phyloP scores from a whole-genome alignment of 352 stramenopile genomes.

The Globisporangium okanoganense region DNA sequence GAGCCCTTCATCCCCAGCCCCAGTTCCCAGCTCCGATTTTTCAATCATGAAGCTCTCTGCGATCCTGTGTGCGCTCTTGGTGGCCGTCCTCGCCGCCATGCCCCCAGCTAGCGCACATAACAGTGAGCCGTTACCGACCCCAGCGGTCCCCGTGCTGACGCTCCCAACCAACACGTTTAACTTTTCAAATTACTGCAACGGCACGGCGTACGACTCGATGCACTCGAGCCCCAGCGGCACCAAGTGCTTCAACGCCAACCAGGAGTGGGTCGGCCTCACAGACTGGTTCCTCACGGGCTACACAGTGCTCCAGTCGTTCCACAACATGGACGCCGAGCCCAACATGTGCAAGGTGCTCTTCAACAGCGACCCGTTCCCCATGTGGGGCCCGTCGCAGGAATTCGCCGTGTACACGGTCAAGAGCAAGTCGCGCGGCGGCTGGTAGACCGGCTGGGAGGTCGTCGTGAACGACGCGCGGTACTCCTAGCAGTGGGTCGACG shows the following conservation, averaged over 20 bases:
- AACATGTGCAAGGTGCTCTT: conserved; percentile 1
- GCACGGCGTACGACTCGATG: conserved; percentile 3
- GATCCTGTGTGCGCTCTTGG: too few relatives aligned
- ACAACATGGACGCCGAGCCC: not conserved
- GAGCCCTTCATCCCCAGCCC: too few relatives aligned
- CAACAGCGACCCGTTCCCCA: not conserved
- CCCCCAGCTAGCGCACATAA: too few relatives aligned
- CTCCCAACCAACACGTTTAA: not conserved
- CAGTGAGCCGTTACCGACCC: too few relatives aligned
- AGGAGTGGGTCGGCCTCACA: conserved; percentile 1
- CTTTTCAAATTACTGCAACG: conserved; percentile 3
- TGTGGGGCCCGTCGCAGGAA: not conserved
- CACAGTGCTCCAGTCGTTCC: not conserved
- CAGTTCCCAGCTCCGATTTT: too few relatives aligned
- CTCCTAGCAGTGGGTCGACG: not conserved
- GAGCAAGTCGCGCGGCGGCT: conserved; percentile 2
- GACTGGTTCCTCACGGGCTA: conserved; percentile 8
- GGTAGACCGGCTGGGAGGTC: not conserved
- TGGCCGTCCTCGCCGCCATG: too few relatives aligned
- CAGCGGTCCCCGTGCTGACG: not conserved
- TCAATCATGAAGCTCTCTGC: too few relatives aligned
- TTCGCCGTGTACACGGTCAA: not conserved
- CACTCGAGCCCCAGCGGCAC: conserved; percentile 1
- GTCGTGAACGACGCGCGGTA: not conserved
- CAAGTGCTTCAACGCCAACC: not conserved